Evolutionary conservation across 2,329 filamentous ascomycete species (phyloP).

Genomic region (Aspergillus tubingensis): DNA sequence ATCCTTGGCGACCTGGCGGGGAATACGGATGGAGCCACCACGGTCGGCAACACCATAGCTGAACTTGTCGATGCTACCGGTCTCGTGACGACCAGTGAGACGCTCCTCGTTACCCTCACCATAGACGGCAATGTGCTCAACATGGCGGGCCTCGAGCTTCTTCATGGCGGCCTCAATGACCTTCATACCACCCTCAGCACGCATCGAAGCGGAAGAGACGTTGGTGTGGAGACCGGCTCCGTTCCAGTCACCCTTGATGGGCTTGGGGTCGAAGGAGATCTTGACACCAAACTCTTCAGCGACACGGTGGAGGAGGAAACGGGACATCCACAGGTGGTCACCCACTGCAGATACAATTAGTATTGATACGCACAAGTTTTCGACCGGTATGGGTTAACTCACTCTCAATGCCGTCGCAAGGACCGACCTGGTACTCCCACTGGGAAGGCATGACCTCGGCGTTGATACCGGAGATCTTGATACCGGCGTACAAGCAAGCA

Average conservation of each 20-base stretch:
- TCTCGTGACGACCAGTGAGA: slow-evolving; percentile 93
- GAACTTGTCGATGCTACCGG: slow-evolving; percentile 90
- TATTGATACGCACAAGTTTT: slow-evolving; percentile 5
- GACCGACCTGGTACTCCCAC: slow-evolving; percentile 98
- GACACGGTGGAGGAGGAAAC: slow-evolving; percentile 85
- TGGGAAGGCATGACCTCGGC: slow-evolving; percentile 98
- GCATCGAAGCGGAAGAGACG: slow-evolving; percentile 88
- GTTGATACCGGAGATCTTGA: slow-evolving; percentile 97
- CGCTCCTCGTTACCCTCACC: slow-evolving; percentile 94
- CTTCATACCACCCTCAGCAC: slow-evolving; percentile 91
- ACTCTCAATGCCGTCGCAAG: slow-evolving; percentile 82
- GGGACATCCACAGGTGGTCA: slow-evolving; percentile 93
- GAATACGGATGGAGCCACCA: slow-evolving; percentile 90
- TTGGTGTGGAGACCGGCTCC: slow-evolving; percentile 92
- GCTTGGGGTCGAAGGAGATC: slow-evolving; percentile 95
- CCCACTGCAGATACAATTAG: slow-evolving; percentile 63
- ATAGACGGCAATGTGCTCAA: slow-evolving; percentile 88
- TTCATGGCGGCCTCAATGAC: slow-evolving; percentile 83
- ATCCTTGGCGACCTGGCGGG: slow-evolving; percentile 78
- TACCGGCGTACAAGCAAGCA: slow-evolving; percentile 80
- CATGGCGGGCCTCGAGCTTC: slow-evolving; percentile 76
- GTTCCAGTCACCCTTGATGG: slow-evolving; percentile 95
- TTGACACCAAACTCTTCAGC: slow-evolving; percentile 96
- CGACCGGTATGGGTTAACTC: slow-evolving; percentile 41
- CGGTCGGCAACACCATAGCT: slow-evolving; percentile 94